Percentiles rank a stretch among this genome's conserved stretches.
Evolutionary conservation across 192 early-diverging fungal genomes (phyloP).

Genomic region (Coemansia sp.): DNA sequence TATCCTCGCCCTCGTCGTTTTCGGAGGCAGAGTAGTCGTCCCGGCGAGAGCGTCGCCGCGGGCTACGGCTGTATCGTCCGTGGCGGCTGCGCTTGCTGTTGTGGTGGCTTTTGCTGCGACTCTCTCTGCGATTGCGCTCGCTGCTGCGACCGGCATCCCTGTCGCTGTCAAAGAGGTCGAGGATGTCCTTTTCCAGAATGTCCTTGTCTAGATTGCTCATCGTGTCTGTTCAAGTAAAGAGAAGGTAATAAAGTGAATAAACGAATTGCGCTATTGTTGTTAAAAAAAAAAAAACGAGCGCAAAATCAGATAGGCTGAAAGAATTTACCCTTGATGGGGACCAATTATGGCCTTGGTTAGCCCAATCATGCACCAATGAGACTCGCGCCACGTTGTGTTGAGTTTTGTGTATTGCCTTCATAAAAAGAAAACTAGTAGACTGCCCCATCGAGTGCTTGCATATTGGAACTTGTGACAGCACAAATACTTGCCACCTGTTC

Average conservation of each 20-base stretch:
- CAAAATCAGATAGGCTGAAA: not conserved
- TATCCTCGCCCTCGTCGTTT: conserved; percentile 32
- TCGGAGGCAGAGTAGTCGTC: conserved; percentile 30
- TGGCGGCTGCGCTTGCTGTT: conserved; percentile 23
- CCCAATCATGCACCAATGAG: too few species aligned
- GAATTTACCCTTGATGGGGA: not conserved
- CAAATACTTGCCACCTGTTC: too few species aligned
- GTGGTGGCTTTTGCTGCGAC: conserved; percentile 13
- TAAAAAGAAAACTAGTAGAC: too few species aligned
- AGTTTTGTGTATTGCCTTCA: too few species aligned
- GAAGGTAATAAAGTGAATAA: not conserved
- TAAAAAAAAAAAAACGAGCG: not conserved
- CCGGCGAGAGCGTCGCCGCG: conserved; percentile 19
- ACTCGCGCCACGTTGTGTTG: too few species aligned
- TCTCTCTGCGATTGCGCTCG: conserved; percentile 25
- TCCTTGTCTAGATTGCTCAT: conserved; percentile 18
- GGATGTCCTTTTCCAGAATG: conserved; percentile 47
- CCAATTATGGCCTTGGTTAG: not conserved
- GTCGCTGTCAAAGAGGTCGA: conserved; percentile 47
- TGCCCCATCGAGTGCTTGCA: too few species aligned
- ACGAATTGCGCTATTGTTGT: not conserved
- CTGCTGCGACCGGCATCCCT: conserved; percentile 13
- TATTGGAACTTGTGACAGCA: too few species aligned
- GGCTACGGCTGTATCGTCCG: conserved; percentile 25
- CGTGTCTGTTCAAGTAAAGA: not conserved